Percentiles rank a stretch among this genome's conserved stretches.
Evolutionary conservation across 2,329 filamentous ascomycete species (phyloP).

Genomic region (Hymenotorrendiella dingleyae): DNA sequence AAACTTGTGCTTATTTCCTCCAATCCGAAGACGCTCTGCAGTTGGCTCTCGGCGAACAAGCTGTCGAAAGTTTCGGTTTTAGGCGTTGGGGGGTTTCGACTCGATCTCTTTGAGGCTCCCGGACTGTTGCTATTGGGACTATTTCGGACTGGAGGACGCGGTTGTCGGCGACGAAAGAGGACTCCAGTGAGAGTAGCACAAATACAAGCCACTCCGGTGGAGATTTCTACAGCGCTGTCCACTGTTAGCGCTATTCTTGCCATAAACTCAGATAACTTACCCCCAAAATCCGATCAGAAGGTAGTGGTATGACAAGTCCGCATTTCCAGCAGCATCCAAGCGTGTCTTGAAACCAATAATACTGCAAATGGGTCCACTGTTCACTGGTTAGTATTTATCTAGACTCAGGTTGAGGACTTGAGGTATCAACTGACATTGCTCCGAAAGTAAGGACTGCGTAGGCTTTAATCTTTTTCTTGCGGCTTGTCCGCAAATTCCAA

Average conservation of each 20-base stretch:
- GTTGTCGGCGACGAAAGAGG: neutral
- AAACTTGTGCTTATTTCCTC: too few species aligned
- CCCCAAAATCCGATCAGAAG: neutral
- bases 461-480: slow-evolving; percentile 3
- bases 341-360: neutral
- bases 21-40: too few species aligned
- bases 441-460: slow-evolving; percentile 1
- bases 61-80: too few species aligned
- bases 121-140: too few species aligned
- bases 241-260: neutral
- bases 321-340: too few species aligned
- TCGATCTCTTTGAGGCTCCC: too few species aligned
- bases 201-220: neutral
- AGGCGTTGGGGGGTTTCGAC: too few species aligned
- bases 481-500: neutral
- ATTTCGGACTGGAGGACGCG: too few species aligned
- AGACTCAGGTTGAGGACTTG: neutral
- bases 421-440: neutral
- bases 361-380: neutral
- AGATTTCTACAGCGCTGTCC: neutral
- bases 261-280: too few species aligned
- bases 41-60: too few species aligned
- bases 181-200: neutral
- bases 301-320: neutral
- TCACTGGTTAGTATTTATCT: neutral